phyloP scores from a whole-genome alignment of 352 stramenopile species.

The Phytophthora sojae region DNA sequence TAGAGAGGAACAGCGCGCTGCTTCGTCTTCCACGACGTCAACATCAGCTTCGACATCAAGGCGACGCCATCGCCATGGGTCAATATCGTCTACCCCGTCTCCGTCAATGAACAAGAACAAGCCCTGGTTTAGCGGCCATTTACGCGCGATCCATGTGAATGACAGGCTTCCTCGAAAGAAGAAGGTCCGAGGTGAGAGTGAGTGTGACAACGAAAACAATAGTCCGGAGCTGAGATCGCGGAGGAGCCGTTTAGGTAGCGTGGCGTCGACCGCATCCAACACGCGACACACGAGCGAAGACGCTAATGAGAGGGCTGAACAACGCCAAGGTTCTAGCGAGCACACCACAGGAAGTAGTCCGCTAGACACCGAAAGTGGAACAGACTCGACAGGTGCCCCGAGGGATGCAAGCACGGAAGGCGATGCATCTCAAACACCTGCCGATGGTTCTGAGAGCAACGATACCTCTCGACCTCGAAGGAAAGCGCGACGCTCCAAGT shows the following conservation, averaged over 20 bases:
- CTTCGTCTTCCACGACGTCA: conserved; percentile 6
- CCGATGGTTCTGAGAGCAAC: conserved; percentile 5
- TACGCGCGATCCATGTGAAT: conserved; percentile 74
- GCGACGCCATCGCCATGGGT: conserved; percentile 31
- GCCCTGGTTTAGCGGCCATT: conserved; percentile 75
- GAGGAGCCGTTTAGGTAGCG: conserved; percentile 30
- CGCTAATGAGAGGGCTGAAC: conserved; percentile 22
- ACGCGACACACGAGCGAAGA: conserved; percentile 34
- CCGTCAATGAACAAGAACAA: conserved; percentile 42
- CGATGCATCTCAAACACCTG: conserved; percentile 9
- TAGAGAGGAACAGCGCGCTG: conserved; percentile 27
- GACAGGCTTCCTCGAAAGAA: conserved; percentile 68
- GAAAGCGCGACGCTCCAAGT: conserved; percentile 59
- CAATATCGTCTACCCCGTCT: conserved; percentile 34
- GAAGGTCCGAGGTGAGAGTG: conserved; percentile 41
- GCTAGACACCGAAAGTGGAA: conserved; percentile 21
- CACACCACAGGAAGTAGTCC: conserved; percentile 18
- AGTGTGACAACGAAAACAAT: conserved; percentile 35
- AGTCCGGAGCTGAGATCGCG: conserved; percentile 27
- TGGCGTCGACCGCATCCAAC: conserved; percentile 27
- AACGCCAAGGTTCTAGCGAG: conserved; percentile 13
- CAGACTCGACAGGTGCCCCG: background rate
- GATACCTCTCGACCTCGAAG: conserved; percentile 7
- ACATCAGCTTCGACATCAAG: conserved; percentile 23
- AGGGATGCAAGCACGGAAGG: background rate